These are phyloP conservation scores for Serendipita sp. DNA, from an alignment of 768 basidiomycete species.

Conservation along the genomic window DNA sequence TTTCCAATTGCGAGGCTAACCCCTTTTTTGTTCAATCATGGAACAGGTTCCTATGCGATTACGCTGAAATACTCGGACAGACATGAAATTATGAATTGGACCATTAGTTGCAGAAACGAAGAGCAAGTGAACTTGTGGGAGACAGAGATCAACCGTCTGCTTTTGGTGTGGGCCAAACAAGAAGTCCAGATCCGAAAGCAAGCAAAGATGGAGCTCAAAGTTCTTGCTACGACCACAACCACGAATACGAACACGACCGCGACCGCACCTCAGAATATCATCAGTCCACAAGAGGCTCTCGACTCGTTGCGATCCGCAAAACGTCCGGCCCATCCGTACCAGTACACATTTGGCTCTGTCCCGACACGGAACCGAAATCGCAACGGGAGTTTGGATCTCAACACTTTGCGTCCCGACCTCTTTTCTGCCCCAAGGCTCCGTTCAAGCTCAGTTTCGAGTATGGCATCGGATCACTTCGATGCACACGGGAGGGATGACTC, in stretches of 20 bases:
- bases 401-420: background rate
- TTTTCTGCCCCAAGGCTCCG: background rate
- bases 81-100: background rate
- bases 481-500: background rate
- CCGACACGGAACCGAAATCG: background rate
- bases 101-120: conserved; percentile 73
- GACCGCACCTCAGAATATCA: background rate
- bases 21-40: background rate
- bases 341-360: background rate
- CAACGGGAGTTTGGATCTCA: background rate
- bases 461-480: background rate
- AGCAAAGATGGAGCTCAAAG: background rate
- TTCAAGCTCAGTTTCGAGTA: background rate
- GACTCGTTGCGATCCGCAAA: background rate
- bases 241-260: too few relatives aligned
- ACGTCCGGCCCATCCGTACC: background rate
- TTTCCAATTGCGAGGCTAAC: background rate
- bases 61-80: background rate
- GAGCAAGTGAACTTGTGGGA: conserved; percentile 93
- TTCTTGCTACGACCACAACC: background rate
- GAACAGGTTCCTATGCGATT: background rate
- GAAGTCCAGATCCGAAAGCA: background rate
- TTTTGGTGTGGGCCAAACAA: conserved; percentile 19
- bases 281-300: background rate
- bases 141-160: conserved; percentile 70